Conservation (phyloP, 2,329 filamentous ascomycete genomes). For the Boeremia lycopersici region DNA sequence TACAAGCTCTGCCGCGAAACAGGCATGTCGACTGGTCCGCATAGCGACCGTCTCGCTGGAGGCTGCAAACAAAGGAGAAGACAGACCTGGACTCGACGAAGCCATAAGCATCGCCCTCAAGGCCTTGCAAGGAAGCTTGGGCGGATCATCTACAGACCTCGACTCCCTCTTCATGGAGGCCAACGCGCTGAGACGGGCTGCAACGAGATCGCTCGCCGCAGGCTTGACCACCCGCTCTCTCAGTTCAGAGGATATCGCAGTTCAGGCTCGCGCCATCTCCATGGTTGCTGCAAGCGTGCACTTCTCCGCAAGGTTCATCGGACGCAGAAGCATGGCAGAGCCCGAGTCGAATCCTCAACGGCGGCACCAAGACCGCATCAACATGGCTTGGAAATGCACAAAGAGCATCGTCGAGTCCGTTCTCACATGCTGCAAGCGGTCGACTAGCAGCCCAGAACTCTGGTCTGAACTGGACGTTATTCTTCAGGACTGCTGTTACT, state of each 20-base stretch:
- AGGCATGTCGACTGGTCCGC: slow-evolving; percentile 33
- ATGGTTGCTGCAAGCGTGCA: slow-evolving; percentile 39
- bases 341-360: slow-evolving; percentile 23
- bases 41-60: slow-evolving; percentile 42
- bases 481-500: slow-evolving; percentile 40
- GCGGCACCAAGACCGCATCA: slow-evolving; percentile 32
- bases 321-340: slow-evolving; percentile 21
- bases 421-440: slow-evolving; percentile 39
- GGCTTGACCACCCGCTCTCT: slow-evolving; percentile 5
- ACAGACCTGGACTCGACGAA: slow-evolving; percentile 22
- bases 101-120: slow-evolving; percentile 32
- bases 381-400: slow-evolving; percentile 32
- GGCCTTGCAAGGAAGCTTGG: slow-evolving; percentile 35
- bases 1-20: slow-evolving; percentile 28
- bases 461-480: slow-evolving; percentile 43
- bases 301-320: slow-evolving; percentile 44
- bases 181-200: slow-evolving; percentile 40
- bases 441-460: slow-evolving; percentile 24
- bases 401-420: slow-evolving; percentile 47
- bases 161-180: slow-evolving; percentile 46
- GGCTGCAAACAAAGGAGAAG: slow-evolving; percentile 26
- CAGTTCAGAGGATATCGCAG: slow-evolving; percentile 3
- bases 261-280: slow-evolving; percentile 25
- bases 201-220: slow-evolving; percentile 32
- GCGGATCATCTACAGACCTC: slow-evolving; percentile 41